phyloP scores from a whole-genome alignment of 176 grass and related monocot genomes.

The Ananas comosus region DNA sequence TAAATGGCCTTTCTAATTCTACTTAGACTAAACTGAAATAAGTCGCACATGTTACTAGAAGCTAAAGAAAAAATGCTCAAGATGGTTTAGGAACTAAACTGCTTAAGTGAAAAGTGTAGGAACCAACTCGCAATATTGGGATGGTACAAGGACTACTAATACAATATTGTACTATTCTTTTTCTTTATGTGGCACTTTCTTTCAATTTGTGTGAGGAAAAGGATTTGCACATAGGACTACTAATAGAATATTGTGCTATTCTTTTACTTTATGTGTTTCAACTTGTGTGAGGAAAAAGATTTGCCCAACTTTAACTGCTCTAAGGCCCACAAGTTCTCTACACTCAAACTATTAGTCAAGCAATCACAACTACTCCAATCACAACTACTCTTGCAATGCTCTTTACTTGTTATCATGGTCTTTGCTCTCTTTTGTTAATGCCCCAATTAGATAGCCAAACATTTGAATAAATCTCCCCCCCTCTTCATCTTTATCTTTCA shows the following conservation, averaged over 20 bases:
- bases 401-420: conserved; percentile 35
- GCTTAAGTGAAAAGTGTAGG: too few relatives aligned
- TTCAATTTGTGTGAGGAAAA: conserved; percentile 26
- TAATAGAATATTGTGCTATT: background rate
- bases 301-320: conserved; percentile 22
- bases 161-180: background rate
- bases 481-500: too few relatives aligned
- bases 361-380: conserved; percentile 24
- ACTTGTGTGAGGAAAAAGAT: conserved; percentile 25
- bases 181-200: conserved; percentile 32
- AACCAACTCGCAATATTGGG: too few relatives aligned
- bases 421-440: conserved; percentile 10
- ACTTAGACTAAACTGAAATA: background rate
- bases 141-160: too few relatives aligned
- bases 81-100: too few relatives aligned
- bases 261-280: conserved; percentile 30
- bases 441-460: conserved; percentile 30
- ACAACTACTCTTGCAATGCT: conserved; percentile 24
- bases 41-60: conserved; percentile 7
- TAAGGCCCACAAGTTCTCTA: background rate
- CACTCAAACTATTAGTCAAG: conserved; percentile 16
- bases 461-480: background rate
- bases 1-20: too few relatives aligned
- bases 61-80: too few relatives aligned
- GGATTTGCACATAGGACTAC: background rate